Conservation (phyloP, 345 rosid genomes). For the Corymbia maculata region DNA sequence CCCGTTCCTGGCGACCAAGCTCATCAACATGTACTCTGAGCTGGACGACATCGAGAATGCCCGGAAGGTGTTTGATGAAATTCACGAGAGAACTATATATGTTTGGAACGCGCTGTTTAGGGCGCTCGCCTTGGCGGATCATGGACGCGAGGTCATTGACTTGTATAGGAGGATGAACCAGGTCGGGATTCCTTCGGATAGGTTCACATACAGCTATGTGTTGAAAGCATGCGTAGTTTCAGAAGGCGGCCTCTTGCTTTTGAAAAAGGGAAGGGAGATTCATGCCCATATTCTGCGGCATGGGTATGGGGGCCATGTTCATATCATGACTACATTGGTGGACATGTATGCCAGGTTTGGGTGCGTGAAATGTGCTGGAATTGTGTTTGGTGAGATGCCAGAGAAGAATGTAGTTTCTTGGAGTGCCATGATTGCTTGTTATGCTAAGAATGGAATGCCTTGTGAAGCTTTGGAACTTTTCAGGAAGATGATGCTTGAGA, state of each 20-base stretch:
- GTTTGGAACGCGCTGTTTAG: conserved; percentile 86
- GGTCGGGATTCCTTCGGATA: conserved; percentile 46
- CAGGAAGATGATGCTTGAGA: conserved; percentile 46
- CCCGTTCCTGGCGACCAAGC: conserved; percentile 90
- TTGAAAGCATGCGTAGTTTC: conserved; percentile 84
- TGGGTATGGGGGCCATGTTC: conserved; percentile 53
- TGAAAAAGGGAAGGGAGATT: conserved; percentile 67
- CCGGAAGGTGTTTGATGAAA: conserved; percentile 81
- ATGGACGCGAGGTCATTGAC: conserved; percentile 64
- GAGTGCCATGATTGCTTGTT: conserved; percentile 88
- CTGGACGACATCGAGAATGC: conserved; percentile 46
- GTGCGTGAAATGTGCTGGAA: conserved; percentile 39
- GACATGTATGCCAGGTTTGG: conserved; percentile 86
- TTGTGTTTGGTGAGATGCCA: conserved; percentile 50
- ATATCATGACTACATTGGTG: conserved; percentile 77
- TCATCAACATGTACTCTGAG: conserved; percentile 52
- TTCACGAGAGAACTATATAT: conserved; percentile 56
- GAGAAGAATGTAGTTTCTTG: conserved; percentile 76
- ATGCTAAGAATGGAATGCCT: conserved; percentile 53
- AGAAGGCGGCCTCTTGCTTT: conserved; percentile 17
- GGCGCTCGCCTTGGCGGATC: conserved; percentile 66
- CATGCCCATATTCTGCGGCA: conserved; percentile 61
- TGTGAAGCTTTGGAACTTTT: conserved; percentile 65
- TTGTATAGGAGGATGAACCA: conserved; percentile 61
- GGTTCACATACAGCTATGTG: conserved; percentile 77